phyloP scores from a whole-genome alignment of 495 filamentous ascomycete genomes.

The Neurospora sp. region DNA sequence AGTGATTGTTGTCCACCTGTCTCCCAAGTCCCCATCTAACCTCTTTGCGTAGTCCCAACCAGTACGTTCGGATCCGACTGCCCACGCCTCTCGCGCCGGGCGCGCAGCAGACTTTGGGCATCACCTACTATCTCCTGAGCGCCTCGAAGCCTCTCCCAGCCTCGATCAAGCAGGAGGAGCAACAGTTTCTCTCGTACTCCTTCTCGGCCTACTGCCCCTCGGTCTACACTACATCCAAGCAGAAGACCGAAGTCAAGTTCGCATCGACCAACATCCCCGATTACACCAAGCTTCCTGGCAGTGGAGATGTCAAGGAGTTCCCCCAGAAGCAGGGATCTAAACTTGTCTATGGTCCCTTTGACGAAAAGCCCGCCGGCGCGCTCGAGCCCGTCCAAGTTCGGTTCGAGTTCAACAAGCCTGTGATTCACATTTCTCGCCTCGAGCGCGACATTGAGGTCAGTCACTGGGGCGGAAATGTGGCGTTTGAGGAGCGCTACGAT shows the following conservation, averaged over 20 bases:
- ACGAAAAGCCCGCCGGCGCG: slow-evolving; percentile 62
- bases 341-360: slow-evolving; percentile 89
- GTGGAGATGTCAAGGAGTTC: slow-evolving; percentile 51
- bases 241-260: slow-evolving; percentile 95
- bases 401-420: slow-evolving; percentile 91
- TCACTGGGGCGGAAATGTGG: slow-evolving; percentile 96
- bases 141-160: slow-evolving; percentile 70
- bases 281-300: slow-evolving; percentile 61
- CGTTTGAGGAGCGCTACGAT: slow-evolving; percentile 87
- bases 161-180: slow-evolving; percentile 65
- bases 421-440: slow-evolving; percentile 62
- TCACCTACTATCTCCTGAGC: slow-evolving; percentile 69
- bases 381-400: slow-evolving; percentile 64
- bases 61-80: slow-evolving; percentile 78
- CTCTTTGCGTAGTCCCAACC: slow-evolving; percentile 47
- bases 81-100: slow-evolving; percentile 62
- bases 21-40: slow-evolving; percentile 1
- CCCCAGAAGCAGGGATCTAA: slow-evolving; percentile 75
- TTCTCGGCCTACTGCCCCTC: slow-evolving; percentile 76
- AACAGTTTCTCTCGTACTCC: slow-evolving; percentile 74
- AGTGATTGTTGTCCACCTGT: neutral
- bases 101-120: slow-evolving; percentile 72
- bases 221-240: slow-evolving; percentile 74
- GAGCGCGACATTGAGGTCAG: slow-evolving; percentile 91
- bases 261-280: slow-evolving; percentile 69